Evolutionary conservation across 2,329 filamentous ascomycete genomes (phyloP).

Genomic region (Didymella glomerata): DNA sequence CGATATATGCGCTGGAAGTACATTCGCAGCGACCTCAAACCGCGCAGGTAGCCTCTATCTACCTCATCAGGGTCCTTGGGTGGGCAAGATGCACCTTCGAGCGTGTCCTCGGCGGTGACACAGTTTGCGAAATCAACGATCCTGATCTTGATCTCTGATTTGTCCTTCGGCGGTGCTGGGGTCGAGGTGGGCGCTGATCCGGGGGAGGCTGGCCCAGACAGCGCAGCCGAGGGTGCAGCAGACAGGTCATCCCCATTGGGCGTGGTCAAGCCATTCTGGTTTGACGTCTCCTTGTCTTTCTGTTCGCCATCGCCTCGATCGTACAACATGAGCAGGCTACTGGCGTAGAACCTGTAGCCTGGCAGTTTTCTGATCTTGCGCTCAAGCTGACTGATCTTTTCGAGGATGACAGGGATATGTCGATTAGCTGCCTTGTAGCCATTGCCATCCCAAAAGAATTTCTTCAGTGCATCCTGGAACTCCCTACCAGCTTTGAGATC

Average conservation of each 20-base stretch:
- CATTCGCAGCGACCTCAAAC: conserved; percentile 76
- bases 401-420: conserved; percentile 86
- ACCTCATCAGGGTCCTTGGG: conserved; percentile 81
- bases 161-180: conserved; percentile 33
- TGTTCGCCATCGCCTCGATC: conserved; percentile 76
- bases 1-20: conserved; percentile 90
- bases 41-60: conserved; percentile 88
- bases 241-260: conserved; percentile 35
- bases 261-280: conserved; percentile 25
- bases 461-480: conserved; percentile 86
- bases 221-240: conserved; percentile 21
- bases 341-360: conserved; percentile 94
- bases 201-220: conserved; percentile 40
- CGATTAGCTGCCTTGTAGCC: conserved; percentile 80
- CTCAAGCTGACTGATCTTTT: conserved; percentile 84
- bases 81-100: conserved; percentile 72
- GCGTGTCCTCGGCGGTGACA: conserved; percentile 81
- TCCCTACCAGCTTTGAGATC: conserved; percentile 85
- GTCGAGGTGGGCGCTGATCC: conserved; percentile 25
- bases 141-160: conserved; percentile 80
- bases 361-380: conserved; percentile 79
- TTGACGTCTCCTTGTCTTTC: conserved; percentile 44
- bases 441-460: conserved; percentile 90
- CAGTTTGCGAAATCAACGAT: conserved; percentile 99
- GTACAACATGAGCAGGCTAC: conserved; percentile 93